Base-by-base conservation (phyloP, 2,329 filamentous ascomycete species). In the Colletotrichum sp. region DNA sequence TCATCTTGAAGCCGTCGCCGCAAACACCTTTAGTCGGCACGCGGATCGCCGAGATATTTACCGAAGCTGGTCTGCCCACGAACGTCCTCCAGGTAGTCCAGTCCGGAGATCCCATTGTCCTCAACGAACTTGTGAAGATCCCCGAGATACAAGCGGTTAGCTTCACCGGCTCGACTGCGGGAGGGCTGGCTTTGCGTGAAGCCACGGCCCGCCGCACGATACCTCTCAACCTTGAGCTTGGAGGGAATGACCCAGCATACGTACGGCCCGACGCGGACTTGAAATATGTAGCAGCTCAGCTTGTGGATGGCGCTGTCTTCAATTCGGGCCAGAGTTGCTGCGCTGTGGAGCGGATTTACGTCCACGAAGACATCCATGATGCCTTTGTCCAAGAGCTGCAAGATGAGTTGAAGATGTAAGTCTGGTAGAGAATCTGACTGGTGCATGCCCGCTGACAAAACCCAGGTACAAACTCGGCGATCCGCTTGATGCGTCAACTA, bases 271-370 rank as follows among this genome's bases (percentile, higher is more conserved):
- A 95, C 80, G 92, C 94, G 6, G 92, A 95, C 81, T 81, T 93
- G 34, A 88, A 89, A 60, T 94, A 92, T 92, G 92, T 90, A 4
- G 93, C 93, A 0, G 93, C 92, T 78, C 92, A 94, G 81, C 92
- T 95, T 77, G 92, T 95, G 18, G 93, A 95, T 80, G 93, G 93
- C 18, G 92, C 93, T 6, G 86, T 95, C 68, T 95, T 95, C 87
- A 95, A 95, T 83, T 94, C 52, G 2, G 52, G 52, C 0, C 52
- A 57, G 7, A 57, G 52, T 4, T 57, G 52, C 21, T 57, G 52
- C 24, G 52, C 52, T 26, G 24, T 57, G 21, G 52, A 57, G 52
- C 52, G 52, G 13, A 26, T 57, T 26, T 57, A 57, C 21, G 52
- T 57, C 1, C 52, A 57, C 2, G 5, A 28, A 26, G 52, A 57